Conservation (phyloP, 1,284 basidiomycete species). For the Chiua sp. region DNA sequence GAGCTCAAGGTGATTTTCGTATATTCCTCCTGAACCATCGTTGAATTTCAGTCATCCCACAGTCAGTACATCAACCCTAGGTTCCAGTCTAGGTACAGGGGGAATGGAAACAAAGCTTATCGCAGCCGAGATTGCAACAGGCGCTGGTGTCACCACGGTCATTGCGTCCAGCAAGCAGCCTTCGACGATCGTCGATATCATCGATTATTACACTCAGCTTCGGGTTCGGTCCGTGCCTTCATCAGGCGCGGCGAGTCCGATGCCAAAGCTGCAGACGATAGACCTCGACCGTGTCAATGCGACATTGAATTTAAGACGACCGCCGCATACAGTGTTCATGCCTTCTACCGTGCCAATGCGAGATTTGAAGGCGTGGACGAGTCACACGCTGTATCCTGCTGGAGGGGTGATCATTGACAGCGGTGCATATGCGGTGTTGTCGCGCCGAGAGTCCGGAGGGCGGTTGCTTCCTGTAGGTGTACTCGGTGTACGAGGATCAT, state of each 20-base stretch:
- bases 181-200: slow-evolving; percentile 80
- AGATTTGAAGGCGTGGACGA: slow-evolving; percentile 95
- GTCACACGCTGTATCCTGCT: slow-evolving; percentile 89
- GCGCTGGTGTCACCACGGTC: slow-evolving; percentile 92
- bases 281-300: slow-evolving; percentile 32
- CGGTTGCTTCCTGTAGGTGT: slow-evolving; percentile 92
- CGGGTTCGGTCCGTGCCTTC: slow-evolving; percentile 40
- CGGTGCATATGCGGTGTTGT: slow-evolving; percentile 89
- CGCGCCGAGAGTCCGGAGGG: slow-evolving; percentile 86
- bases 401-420: slow-evolving; percentile 90
- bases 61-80: slow-evolving; percentile 93
- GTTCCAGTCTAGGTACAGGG: slow-evolving; percentile 94
- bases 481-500: slow-evolving; percentile 84
- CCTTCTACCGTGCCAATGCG: slow-evolving; percentile 78
- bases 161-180: slow-evolving; percentile 88
- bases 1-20: slow-evolving; percentile 69
- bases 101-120: slow-evolving; percentile 99
- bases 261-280: slow-evolving; percentile 29
- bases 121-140: slow-evolving; percentile 96
- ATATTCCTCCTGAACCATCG: background rate
- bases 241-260: slow-evolving; percentile 48
- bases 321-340: slow-evolving; percentile 89
- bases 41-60: slow-evolving; percentile 3
- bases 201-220: slow-evolving; percentile 69
- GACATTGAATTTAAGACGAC: slow-evolving; percentile 44